Base-by-base conservation (phyloP, 1,284 basidiomycete species). In the Cerioporus squamosus region DNA sequence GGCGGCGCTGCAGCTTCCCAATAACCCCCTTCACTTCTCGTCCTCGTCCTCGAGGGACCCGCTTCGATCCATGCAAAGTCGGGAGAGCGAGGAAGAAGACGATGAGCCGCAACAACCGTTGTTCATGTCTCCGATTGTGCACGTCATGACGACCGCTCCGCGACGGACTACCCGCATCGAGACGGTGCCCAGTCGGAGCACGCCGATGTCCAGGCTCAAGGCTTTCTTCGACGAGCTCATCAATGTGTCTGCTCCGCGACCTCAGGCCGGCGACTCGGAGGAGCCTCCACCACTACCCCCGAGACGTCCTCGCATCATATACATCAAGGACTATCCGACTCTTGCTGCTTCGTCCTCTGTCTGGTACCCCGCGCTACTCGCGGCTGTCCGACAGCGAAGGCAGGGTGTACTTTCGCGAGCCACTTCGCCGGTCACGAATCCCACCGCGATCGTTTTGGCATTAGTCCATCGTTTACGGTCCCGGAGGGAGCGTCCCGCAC, bases 361-460 rank as follows among this genome's bases (percentile, higher is more conserved):
- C 1, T 95, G 94, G 93, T 95, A 91, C 70, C 86, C 91, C 3
- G 81, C 87, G 31, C 79, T 96, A 15, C 79, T 94, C 10, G 80
- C 85, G 42, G 88, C 92, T 8, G 90, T 95, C 8, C 85, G 87
- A 48, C 79, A 87, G 56, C 82, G 91, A 33, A 82, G 93, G 24
- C 81, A 84, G 64, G 85, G 88, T 2, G 77, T 83, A 4, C 76
- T 87, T 17, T 77, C 83, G 1, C 77, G 81, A 42, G 78, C 83
- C 17, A 79, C 80, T 5, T 81, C 84, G 14, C 81, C 86, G 4
- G 81, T 89, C 8, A 65, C 74, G 26, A 86, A 84, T 69, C 91
- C 93, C 2, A 91, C 88, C 63, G 86, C 88, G 3, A 90, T 95
- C 44, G 79, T 96, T 90, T 95, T 66, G 93, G 93, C 20, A 86